These are phyloP conservation scores for Hondaea fermentalgiana DNA, from an alignment of 108 stramenopile species.

Conservation along the genomic window DNA sequence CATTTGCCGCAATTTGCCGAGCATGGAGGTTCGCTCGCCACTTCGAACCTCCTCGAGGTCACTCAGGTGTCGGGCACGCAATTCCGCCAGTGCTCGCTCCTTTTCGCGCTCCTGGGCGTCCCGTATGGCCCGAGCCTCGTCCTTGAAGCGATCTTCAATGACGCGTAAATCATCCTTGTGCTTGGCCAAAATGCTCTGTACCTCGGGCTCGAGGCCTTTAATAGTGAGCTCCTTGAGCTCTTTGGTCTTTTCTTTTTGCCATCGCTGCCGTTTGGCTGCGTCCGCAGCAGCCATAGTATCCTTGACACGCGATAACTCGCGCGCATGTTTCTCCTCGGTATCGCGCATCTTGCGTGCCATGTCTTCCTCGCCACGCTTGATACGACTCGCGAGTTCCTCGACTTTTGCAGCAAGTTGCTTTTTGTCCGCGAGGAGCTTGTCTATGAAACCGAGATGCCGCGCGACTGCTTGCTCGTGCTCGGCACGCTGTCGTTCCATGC, in stretches of 20 bases:
- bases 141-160: slow-evolving; percentile 13
- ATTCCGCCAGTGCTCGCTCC: neutral
- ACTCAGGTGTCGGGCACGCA: neutral
- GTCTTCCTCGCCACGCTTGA: neutral
- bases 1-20: neutral
- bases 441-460: neutral
- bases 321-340: neutral
- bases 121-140: neutral
- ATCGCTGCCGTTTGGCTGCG: slow-evolving; percentile 11
- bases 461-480: neutral
- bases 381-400: neutral
- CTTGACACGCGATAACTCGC: neutral
- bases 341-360: neutral
- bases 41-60: slow-evolving; percentile 15
- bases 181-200: slow-evolving; percentile 23
- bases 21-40: neutral
- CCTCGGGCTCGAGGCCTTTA: slow-evolving; percentile 29
- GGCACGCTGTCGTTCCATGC: neutral
- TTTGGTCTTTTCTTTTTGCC: slow-evolving; percentile 20
- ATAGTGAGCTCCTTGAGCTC: slow-evolving; percentile 27
- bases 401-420: neutral
- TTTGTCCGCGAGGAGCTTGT: slow-evolving; percentile 3
- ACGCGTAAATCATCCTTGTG: slow-evolving; percentile 15
- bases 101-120: neutral
- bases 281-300: slow-evolving; percentile 1